Evolutionary conservation across 176 grass and related monocot species (phyloP).

Genomic region (Eremochloa ophiuroides): DNA sequence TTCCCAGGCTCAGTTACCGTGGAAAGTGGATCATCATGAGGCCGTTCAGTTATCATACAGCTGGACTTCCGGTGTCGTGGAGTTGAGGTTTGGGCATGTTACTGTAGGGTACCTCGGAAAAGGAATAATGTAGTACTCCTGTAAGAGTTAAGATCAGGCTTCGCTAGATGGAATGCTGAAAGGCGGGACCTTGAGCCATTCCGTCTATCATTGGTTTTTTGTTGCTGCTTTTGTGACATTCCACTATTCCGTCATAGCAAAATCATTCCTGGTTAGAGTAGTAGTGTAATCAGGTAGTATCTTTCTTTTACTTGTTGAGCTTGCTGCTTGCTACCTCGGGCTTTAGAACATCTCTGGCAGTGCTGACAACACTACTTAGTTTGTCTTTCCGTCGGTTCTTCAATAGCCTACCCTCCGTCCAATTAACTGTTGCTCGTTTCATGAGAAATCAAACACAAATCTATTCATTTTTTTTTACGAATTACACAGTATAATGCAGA

Average conservation of each 20-base stretch:
- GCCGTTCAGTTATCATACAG: not conserved
- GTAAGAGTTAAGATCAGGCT: not conserved
- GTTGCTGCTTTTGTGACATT: not conserved
- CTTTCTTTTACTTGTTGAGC: not conserved
- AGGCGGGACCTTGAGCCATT: not conserved
- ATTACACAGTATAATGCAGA: too few species aligned
- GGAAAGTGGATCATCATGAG: slow-evolving; percentile 9
- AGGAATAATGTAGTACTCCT: slow-evolving; percentile 22
- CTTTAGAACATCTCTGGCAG: not conserved
- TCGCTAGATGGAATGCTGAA: not conserved
- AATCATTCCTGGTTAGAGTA: not conserved
- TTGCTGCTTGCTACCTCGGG: not conserved
- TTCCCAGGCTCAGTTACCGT: not conserved
- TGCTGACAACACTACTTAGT: not conserved
- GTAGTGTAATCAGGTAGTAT: not conserved
- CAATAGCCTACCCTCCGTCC: too few species aligned
- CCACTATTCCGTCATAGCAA: not conserved
- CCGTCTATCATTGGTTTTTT: not conserved
- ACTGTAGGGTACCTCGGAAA: not conserved
- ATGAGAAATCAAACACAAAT: too few species aligned
- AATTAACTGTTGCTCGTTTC: too few species aligned
- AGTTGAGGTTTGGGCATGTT: not conserved
- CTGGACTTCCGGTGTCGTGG: not conserved
- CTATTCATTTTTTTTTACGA: too few species aligned
- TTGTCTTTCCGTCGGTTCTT: too few species aligned